Evolutionary conservation across 257 asterid genomes (phyloP).

Genomic region (Forsythia suspensa): DNA sequence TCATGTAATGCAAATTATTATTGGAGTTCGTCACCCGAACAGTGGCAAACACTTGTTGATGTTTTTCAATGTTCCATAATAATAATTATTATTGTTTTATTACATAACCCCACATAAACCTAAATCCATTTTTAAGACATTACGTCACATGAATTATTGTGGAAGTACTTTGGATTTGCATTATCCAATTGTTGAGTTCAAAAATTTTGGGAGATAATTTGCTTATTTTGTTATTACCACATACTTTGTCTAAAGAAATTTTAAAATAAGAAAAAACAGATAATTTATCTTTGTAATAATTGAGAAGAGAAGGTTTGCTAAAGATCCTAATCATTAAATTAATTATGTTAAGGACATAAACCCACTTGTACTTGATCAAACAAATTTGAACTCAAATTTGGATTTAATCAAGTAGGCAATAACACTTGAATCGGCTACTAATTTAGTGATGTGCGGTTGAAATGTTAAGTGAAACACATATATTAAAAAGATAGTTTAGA

Average conservation of each 20-base stretch:
- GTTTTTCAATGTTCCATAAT: not conserved
- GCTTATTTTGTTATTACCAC: too few relatives aligned
- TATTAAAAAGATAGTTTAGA: not conserved
- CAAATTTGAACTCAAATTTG: too few relatives aligned
- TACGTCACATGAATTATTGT: not conserved
- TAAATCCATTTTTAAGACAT: not conserved
- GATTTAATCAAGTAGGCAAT: too few relatives aligned
- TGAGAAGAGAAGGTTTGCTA: not conserved
- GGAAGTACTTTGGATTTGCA: not conserved
- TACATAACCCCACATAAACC: not conserved
- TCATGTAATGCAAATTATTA: not conserved
- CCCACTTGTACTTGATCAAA: too few relatives aligned
- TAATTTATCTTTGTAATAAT: too few relatives aligned
- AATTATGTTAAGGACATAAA: too few relatives aligned
- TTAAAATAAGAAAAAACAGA: not conserved
- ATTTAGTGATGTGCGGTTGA: not conserved
- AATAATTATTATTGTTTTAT: not conserved
- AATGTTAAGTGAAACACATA: not conserved
- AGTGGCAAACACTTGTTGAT: conserved; percentile 6
- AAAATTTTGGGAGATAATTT: not conserved
- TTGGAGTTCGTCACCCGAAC: not conserved
- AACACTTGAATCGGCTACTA: too few relatives aligned
- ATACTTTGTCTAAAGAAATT: not conserved
- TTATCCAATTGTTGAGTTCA: not conserved
- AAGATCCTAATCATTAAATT: not conserved